Evolutionary conservation across 768 basidiomycete genomes (phyloP).

Genomic region (Hydnum rufescens): DNA sequence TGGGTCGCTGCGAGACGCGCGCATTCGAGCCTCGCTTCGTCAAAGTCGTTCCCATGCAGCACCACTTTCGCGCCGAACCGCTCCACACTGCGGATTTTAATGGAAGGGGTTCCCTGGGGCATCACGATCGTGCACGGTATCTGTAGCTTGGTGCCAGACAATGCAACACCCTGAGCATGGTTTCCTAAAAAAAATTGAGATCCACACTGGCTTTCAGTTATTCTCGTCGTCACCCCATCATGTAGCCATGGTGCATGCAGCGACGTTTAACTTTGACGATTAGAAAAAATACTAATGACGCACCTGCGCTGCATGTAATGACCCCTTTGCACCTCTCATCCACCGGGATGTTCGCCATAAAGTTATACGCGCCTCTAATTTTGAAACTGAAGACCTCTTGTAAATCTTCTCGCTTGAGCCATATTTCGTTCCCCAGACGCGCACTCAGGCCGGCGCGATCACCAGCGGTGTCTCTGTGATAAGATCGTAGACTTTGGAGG

Average conservation of each 20-base stretch:
- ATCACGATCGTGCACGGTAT: constrained; percentile 99
- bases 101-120: constrained; percentile 85
- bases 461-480: constrained; percentile 81
- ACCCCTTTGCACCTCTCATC: constrained; percentile 97
- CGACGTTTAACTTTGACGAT: neutral
- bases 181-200: constrained; percentile 74
- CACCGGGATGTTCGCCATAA: constrained; percentile 75
- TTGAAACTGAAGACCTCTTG: constrained; percentile 99
- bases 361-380: constrained; percentile 94
- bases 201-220: no score
- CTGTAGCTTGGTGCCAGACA: constrained; percentile 70
- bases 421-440: constrained; percentile 80
- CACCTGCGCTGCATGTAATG: constrained; percentile 93
- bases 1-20: constrained; percentile 57
- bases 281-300: constrained; percentile 18
- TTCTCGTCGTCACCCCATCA: no score
- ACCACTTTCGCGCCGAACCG: constrained; percentile 90
- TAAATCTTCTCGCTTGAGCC: constrained; percentile 91
- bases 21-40: constrained; percentile 91
- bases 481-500: constrained; percentile 80
- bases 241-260: neutral
- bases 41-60: constrained; percentile 80
- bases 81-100: constrained; percentile 92
- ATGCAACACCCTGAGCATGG: constrained; percentile 94
- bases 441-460: constrained; percentile 70